These are phyloP conservation scores for Dacryopinax primogenitus DNA, from an alignment of 768 basidiomycete species.

Conservation along the genomic window DNA sequence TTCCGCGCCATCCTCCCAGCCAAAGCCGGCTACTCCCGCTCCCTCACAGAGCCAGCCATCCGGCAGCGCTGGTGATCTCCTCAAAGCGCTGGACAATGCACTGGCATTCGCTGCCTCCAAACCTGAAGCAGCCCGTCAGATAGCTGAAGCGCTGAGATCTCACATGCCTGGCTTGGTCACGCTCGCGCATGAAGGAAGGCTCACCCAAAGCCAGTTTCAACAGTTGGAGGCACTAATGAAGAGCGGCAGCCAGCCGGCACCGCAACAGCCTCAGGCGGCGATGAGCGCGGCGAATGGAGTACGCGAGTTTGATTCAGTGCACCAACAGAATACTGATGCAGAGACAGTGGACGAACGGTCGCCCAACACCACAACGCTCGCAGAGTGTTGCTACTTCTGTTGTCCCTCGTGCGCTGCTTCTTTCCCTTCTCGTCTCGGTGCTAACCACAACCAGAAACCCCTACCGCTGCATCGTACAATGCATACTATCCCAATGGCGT, in stretches of 20 bases:
- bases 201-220: not conserved
- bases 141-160: not conserved
- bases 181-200: not conserved
- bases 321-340: not conserved
- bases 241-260: not conserved
- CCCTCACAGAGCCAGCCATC: not conserved
- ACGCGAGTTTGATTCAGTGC: not conserved
- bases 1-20: not conserved
- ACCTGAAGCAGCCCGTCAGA: constrained; percentile 1
- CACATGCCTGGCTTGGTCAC: not conserved
- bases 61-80: not conserved
- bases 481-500: not conserved
- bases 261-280: not conserved
- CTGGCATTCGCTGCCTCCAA: constrained; percentile 3
- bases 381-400: not conserved
- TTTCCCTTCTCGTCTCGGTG: not conserved
- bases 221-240: constrained; percentile 4
- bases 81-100: constrained; percentile 6
- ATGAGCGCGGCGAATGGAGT: not conserved
- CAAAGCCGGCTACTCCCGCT: not conserved
- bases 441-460: not conserved
- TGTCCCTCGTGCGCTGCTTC: not conserved
- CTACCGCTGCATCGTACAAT: not conserved
- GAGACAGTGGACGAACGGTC: not conserved
- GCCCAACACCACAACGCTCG: not conserved